phyloP scores from a whole-genome alignment of 768 basidiomycete genomes.

The Termitomyces sp. region DNA sequence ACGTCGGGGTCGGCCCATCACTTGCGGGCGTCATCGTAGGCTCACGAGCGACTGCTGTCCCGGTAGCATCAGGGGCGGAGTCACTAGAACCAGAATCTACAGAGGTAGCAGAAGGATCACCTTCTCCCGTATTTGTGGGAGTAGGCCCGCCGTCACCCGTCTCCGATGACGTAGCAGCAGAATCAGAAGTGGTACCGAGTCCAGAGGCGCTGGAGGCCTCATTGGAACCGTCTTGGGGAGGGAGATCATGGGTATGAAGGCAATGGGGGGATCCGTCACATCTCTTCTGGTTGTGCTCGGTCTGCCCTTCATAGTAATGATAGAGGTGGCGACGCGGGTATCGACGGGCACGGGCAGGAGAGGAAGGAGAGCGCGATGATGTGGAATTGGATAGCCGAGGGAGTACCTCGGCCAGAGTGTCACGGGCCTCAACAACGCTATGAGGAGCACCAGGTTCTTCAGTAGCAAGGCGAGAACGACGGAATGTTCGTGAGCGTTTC shows the following conservation, averaged over 20 bases:
- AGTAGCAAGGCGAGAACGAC: slow-evolving; percentile 26
- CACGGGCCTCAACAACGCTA: slow-evolving; percentile 25
- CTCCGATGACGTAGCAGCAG: background rate
- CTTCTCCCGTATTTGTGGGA: background rate
- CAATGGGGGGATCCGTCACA: slow-evolving; percentile 2
- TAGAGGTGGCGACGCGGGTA: slow-evolving; percentile 18
- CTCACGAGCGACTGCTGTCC: background rate
- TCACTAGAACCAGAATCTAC: background rate
- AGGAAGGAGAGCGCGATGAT: background rate
- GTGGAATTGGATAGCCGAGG: background rate
- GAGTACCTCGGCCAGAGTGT: slow-evolving; percentile 16
- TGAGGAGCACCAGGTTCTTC: slow-evolving; percentile 23
- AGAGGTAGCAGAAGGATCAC: background rate
- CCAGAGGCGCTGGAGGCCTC: background rate
- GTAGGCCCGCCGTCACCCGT: background rate
- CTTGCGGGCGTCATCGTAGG: background rate
- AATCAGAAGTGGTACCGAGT: background rate
- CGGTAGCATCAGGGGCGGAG: background rate
- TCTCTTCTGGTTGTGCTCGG: slow-evolving; percentile 6
- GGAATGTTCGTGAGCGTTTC: slow-evolving; percentile 19
- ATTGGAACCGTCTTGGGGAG: background rate
- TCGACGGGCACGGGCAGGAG: slow-evolving; percentile 7
- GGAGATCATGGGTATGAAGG: background rate
- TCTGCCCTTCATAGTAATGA: slow-evolving; percentile 30
- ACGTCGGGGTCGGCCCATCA: background rate